A percentile compares a stretch with the other conserved stretches of the same genome.
Conservation (phyloP, 2,329 filamentous ascomycete species). For the Cadophora luteo-olivacea region DNA sequence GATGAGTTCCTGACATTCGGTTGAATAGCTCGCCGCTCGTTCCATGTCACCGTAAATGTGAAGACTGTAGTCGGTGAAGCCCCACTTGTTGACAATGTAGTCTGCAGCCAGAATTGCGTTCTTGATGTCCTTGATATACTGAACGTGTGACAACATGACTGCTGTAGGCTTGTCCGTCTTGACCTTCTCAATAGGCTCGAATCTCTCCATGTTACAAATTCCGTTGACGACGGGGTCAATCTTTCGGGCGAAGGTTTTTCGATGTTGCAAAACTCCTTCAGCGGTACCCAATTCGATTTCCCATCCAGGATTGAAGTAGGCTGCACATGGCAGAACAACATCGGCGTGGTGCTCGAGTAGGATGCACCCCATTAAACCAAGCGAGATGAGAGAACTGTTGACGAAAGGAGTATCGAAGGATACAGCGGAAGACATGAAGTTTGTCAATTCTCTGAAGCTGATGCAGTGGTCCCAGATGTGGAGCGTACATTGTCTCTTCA, state of each 20-base stretch:
- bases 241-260: slow-evolving; percentile 59
- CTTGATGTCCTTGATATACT: slow-evolving; percentile 65
- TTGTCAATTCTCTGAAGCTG: slow-evolving; percentile 58
- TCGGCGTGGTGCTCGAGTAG: slow-evolving; percentile 57
- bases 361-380: slow-evolving; percentile 36
- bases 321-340: slow-evolving; percentile 60
- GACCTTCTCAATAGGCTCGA: slow-evolving; percentile 64
- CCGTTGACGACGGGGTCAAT: slow-evolving; percentile 68
- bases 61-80: slow-evolving; percentile 68
- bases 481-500: slow-evolving; percentile 63
- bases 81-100: slow-evolving; percentile 69
- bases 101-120: slow-evolving; percentile 68
- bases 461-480: slow-evolving; percentile 70
- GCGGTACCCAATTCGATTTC: slow-evolving; percentile 66
- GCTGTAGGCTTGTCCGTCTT: slow-evolving; percentile 65
- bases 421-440: slow-evolving; percentile 42
- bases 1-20: slow-evolving; percentile 57
- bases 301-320: slow-evolving; percentile 70
- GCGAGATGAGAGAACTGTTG: slow-evolving; percentile 37
- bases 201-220: slow-evolving; percentile 47
- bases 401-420: slow-evolving; percentile 38
- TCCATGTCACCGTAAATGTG: slow-evolving; percentile 69
- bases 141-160: slow-evolving; percentile 68
- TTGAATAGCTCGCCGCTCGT: slow-evolving; percentile 65
- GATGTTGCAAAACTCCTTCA: slow-evolving; percentile 61